Conservation (phyloP, 495 filamentous ascomycete genomes). For the Cercophora sp. region DNA sequence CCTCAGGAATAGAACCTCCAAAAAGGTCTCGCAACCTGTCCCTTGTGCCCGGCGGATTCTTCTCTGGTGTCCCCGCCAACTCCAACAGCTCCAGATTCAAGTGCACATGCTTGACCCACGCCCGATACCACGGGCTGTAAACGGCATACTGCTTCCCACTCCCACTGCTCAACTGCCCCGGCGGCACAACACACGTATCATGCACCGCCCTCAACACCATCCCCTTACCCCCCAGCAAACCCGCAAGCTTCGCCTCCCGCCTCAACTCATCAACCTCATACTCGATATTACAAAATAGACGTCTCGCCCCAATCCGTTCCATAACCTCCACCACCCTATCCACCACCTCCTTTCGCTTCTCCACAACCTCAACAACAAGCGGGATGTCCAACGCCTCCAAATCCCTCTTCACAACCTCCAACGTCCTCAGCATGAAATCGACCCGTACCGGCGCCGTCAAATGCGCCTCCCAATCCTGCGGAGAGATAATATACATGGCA, state of each 20-base stretch:
- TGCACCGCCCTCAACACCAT: slow-evolving; percentile 63
- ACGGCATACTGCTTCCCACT: slow-evolving; percentile 77
- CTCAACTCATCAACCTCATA: slow-evolving; percentile 77
- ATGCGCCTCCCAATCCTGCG: slow-evolving; percentile 83
- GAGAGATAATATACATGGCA: slow-evolving; percentile 74
- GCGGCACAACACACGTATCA: slow-evolving; percentile 79
- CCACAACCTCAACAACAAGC: slow-evolving; percentile 67
- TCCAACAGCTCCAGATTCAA: slow-evolving; percentile 62
- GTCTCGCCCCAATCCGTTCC: slow-evolving; percentile 69
- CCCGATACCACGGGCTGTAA: slow-evolving; percentile 75
- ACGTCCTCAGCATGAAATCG: slow-evolving; percentile 71
- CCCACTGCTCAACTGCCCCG: slow-evolving; percentile 59
- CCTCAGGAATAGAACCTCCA: slow-evolving; percentile 54
- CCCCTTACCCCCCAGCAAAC: slow-evolving; percentile 53
- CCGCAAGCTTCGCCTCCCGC: slow-evolving; percentile 65
- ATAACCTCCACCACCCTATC: slow-evolving; percentile 64
- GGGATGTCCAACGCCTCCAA: slow-evolving; percentile 72
- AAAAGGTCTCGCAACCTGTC: slow-evolving; percentile 58
- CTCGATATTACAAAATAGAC: slow-evolving; percentile 68
- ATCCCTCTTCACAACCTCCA: slow-evolving; percentile 62
- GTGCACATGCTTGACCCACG: slow-evolving; percentile 72
- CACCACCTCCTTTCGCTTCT: slow-evolving; percentile 60
- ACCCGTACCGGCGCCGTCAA: slow-evolving; percentile 66
- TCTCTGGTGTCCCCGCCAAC: slow-evolving; percentile 52
- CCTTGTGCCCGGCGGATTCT: slow-evolving; percentile 57